phyloP scores from a whole-genome alignment of 306 rosid genomes.

The Acacia acuminata region DNA sequence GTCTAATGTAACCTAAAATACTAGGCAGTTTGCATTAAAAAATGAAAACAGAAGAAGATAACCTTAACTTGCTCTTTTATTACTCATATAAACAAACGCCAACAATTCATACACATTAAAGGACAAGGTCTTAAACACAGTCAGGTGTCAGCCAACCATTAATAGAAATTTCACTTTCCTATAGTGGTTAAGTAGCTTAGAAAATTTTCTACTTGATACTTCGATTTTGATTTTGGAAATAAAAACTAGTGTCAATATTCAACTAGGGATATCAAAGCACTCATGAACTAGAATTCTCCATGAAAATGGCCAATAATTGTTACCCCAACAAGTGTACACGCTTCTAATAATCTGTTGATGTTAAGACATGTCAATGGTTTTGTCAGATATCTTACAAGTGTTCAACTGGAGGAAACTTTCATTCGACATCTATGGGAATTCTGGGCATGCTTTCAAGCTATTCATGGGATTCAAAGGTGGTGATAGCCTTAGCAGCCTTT shows the following conservation, averaged over 20 bases:
- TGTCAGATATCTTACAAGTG: slow-evolving; percentile 60
- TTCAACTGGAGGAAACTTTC: slow-evolving; percentile 50
- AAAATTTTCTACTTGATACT: not conserved
- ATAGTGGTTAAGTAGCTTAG: not conserved
- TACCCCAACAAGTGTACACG: not conserved
- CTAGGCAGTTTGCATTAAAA: not conserved
- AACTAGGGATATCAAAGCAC: not conserved
- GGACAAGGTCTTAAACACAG: not conserved
- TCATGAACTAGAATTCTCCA: not conserved
- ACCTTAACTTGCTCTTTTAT: not conserved
- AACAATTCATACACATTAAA: not conserved
- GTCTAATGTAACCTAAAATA: not conserved
- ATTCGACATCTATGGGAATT: slow-evolving; percentile 58
- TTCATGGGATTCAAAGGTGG: slow-evolving; percentile 74
- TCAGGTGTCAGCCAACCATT: not conserved
- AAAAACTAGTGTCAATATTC: not conserved
- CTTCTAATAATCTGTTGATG: not conserved
- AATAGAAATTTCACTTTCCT: not conserved
- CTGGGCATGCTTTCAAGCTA: slow-evolving; percentile 46
- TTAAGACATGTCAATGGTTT: not conserved
- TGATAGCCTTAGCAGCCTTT: slow-evolving; percentile 61
- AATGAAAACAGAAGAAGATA: not conserved
- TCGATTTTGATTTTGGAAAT: not conserved
- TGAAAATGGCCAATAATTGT: not conserved
- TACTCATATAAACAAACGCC: not conserved